Evolutionary conservation across 1,284 basidiomycete genomes (phyloP).

Genomic region (Schizophyllum commune): DNA sequence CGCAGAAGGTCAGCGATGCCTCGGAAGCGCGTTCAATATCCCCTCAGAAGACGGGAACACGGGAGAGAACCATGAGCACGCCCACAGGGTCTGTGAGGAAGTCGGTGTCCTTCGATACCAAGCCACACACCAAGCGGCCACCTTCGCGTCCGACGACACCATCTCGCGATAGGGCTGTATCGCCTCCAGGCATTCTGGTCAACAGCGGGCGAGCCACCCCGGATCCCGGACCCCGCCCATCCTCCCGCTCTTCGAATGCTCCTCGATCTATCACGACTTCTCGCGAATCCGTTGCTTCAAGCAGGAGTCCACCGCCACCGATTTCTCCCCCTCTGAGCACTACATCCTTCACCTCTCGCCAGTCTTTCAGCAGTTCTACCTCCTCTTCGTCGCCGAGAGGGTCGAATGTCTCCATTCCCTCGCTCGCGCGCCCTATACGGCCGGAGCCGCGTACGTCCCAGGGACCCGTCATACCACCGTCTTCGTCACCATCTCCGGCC

Average conservation of each 20-base stretch:
- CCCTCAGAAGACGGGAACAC: conserved; percentile 24
- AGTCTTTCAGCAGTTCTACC: conserved; percentile 8
- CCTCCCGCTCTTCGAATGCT: neutral
- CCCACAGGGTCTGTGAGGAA: conserved; percentile 14
- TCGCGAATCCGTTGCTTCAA: conserved; percentile 7
- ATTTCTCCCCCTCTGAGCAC: conserved; percentile 13
- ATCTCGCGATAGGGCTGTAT: neutral
- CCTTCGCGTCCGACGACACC: neutral
- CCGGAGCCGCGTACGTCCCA: conserved; percentile 38
- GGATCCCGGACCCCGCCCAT: neutral
- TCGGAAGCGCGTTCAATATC: conserved; percentile 21
- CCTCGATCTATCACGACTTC: conserved; percentile 5
- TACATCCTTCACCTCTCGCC: conserved; percentile 7
- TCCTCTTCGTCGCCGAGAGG: conserved; percentile 19
- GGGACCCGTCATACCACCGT: conserved; percentile 38
- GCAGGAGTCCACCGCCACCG: conserved; percentile 11
- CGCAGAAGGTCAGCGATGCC: neutral
- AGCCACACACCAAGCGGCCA: neutral
- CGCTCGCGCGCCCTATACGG: conserved; percentile 48
- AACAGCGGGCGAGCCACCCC: neutral
- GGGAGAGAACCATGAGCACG: conserved; percentile 34
- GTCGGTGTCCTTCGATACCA: neutral
- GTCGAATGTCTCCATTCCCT: conserved; percentile 27
- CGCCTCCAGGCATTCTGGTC: neutral
- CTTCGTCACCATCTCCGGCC: conserved; percentile 42